Evolutionary conservation across 768 basidiomycete species (phyloP), one percentile per base, ranked within the genome.

Genomic region (Lactarius tabidus): DNA sequence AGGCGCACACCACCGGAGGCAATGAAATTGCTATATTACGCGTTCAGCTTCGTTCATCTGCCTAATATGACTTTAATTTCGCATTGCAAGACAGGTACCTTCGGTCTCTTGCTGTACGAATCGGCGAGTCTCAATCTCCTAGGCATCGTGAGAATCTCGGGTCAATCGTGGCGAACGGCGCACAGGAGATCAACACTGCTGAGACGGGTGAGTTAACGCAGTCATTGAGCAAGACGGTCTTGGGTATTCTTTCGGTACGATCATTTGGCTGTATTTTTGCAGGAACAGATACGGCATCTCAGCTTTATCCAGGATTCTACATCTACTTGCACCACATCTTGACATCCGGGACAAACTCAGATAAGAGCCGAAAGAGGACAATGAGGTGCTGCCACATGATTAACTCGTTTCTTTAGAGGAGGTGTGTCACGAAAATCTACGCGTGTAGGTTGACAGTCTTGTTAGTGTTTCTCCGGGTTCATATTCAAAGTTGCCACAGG

Each of bases 111-210:
- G 39, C 39, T 6, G 10, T 18, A 41, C 18, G 41, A 18, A 3
- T 6, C 17, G 3, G 14, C 38, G 35, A n/a, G 38, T 38, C 38
- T 38, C 38, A 38, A 9, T 38, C 14, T 38, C 38, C 38, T 38
- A 1, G 15, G 38, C 38, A 15, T 14, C 38, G 38, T 38, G 38
- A 38, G 35, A 12, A 12, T 9, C 35, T 36, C 35, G 35, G 12
- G 35, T 36, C 14, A 12, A 15, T 38, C 15, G 38, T 3, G 71
- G 80, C 26, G 77, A 78, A 57, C 77, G 76, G 63, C 74, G 81
- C 20, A 77, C 78, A 65, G 69, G 73, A 10, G 51, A 29, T 67
- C 35, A 57, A 68, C 36, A 38, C 65, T 2, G 23, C 57, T 14
- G 38, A 58, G 38, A 38, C 65, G 29, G 23, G 26, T 36, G 23